Evolutionary conservation across 1,284 basidiomycete genomes (phyloP), one percentile per base, ranked within the genome.

Genomic region (Trichosporon inkin): DNA sequence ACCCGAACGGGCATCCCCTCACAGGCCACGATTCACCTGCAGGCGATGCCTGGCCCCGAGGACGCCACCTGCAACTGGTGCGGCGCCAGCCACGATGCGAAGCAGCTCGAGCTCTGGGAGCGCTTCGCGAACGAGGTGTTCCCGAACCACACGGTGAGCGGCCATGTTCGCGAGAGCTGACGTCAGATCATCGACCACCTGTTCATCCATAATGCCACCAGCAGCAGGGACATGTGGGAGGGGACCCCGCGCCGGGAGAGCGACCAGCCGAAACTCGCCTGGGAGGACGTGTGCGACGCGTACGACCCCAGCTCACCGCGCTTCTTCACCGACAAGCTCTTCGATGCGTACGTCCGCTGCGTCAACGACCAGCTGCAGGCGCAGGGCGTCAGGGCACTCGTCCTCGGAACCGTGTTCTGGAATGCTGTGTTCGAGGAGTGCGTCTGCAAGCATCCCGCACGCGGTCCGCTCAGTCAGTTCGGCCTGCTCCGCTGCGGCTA

Each of bases 321-420:
- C 8, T 49, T 49, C 44, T 49, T 49, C 44, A 49, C 44, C n/a
- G 24, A 28, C 22, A 22, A 28, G 24, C 44, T 49, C 22, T 49
- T 49, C 16, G 44, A 49, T 7, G 44, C 44, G 14, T 49, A 32
- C 22, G 28, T 49, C 22, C 44, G 44, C 24, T 49, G 44, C 22
- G 2, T 49, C 5, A 49, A 49, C 24, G 44, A 49, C 28, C 24
- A 49, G 6, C 44, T 49, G 5, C 14, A 32, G 14, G 44, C 3
- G 5, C 11, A 19, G 17, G 24, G 14, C 16, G 24, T 49, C 24
- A 49, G 28, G 22, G 44, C 44, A 6, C 44, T 49, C 10, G 44
- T 49, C 3, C 44, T 49, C 24, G 44, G 44, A 4, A 49, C 44
- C 7, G 24, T 24, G 14, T 49, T 28, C 16, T 49, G 44, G 44